Percentiles rank a stretch among this genome's conserved stretches.
phyloP scores from a whole-genome alignment of 2,329 filamentous ascomycete species.

The Phialocephala sp. region DNA sequence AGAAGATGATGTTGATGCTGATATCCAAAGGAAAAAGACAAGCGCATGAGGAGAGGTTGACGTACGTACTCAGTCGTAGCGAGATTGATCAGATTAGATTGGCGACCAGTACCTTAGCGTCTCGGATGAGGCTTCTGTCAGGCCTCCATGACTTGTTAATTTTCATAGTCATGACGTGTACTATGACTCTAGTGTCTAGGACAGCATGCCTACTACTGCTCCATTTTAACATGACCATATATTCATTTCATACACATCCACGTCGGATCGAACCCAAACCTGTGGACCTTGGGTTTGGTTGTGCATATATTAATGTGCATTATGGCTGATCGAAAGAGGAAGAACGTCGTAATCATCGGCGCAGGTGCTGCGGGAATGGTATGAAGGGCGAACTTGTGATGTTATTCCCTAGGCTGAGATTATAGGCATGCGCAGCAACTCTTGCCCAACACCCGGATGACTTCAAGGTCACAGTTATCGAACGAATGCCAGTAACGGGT shows the following conservation, averaged over 20 bases:
- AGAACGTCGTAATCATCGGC: slow-evolving; percentile 63
- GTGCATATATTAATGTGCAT: not conserved
- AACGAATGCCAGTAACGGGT: slow-evolving; percentile 62
- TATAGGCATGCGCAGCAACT: slow-evolving; percentile 67
- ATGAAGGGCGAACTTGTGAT: slow-evolving; percentile 16
- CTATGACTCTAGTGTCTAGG: not conserved
- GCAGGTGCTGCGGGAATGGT: slow-evolving; percentile 69
- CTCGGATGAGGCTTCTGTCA: not conserved
- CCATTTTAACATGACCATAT: not conserved
- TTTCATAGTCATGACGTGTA: slow-evolving; percentile 14
- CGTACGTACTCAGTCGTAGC: not conserved
- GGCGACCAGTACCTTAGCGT: not conserved
- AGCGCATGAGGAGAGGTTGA: not conserved
- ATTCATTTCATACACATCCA: not conserved
- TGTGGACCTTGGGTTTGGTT: not conserved
- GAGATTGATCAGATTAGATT: slow-evolving; percentile 4
- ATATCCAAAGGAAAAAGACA: not conserved
- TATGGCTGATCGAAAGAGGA: slow-evolving; percentile 36
- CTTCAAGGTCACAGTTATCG: slow-evolving; percentile 69
- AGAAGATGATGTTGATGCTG: not conserved
- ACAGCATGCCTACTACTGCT: not conserved
- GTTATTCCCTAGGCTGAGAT: not conserved
- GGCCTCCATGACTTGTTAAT: not conserved
- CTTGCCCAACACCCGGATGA: slow-evolving; percentile 68
- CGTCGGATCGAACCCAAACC: no score